Percentiles rank a stretch among this genome's conserved stretches.
Conservation (phyloP, 306 rosid genomes). For the Vachellia pachyceras region DNA sequence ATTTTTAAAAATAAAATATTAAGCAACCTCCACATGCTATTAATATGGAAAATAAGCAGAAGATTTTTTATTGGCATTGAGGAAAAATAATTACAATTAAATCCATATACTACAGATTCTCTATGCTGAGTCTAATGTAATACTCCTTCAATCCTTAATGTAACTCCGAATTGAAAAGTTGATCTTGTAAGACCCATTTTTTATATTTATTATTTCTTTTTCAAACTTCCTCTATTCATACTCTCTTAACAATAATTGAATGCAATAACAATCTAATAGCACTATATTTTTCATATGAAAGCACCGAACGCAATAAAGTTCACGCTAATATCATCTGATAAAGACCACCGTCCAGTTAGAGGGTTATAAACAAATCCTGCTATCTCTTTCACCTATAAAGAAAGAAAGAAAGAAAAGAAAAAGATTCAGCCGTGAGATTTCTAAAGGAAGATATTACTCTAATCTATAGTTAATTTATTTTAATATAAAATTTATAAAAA, state of each 20-base stretch:
- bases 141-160: too few relatives aligned
- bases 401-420: slow-evolving; percentile 10
- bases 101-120: background rate
- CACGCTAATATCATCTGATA: slow-evolving; percentile 82
- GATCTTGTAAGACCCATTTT: too few relatives aligned
- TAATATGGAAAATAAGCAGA: background rate
- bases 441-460: background rate
- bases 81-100: background rate
- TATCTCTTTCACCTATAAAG: slow-evolving; percentile 80
- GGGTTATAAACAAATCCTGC: slow-evolving; percentile 89
- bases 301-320: slow-evolving; percentile 81
- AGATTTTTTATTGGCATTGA: background rate
- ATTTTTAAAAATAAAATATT: too few relatives aligned
- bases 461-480: background rate
- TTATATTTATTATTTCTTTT: too few relatives aligned
- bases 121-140: slow-evolving; percentile 17
- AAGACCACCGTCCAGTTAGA: slow-evolving; percentile 79
- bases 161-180: too few relatives aligned
- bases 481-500: background rate
- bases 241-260: too few relatives aligned
- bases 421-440: background rate
- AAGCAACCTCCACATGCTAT: background rate
- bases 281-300: background rate
- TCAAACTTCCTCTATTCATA: too few relatives aligned
- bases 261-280: too few relatives aligned